Percentiles rank a stretch among this genome's conserved stretches.
Evolutionary conservation across 352 stramenopile species (phyloP).

Genomic region (Globisporangium parvum): DNA sequence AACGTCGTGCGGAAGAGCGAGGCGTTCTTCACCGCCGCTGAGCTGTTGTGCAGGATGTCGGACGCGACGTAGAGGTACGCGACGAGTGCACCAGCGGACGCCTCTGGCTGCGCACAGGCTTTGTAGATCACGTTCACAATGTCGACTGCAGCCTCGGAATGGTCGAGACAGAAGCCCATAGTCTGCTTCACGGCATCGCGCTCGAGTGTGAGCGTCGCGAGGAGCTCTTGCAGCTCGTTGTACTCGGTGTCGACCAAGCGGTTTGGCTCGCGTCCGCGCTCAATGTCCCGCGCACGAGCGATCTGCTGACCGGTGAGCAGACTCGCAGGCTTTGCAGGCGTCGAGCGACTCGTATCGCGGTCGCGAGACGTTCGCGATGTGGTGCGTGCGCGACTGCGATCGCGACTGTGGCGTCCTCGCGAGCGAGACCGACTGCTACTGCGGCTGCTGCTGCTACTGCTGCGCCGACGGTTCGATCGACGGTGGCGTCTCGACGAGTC

Average conservation of each 20-base stretch:
- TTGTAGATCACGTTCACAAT: slow-evolving; percentile 46
- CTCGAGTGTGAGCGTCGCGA: slow-evolving; percentile 50
- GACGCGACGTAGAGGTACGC: slow-evolving; percentile 78
- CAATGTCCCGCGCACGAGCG: slow-evolving; percentile 54
- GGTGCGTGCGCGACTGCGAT: neutral
- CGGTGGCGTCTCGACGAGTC: slow-evolving; percentile 13
- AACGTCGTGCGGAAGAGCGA: slow-evolving; percentile 86
- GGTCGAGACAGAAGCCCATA: slow-evolving; percentile 78
- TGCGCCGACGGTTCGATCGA: neutral
- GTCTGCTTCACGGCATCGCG: slow-evolving; percentile 58
- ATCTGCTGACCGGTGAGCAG: slow-evolving; percentile 72
- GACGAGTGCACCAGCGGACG: slow-evolving; percentile 41
- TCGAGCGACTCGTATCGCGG: neutral
- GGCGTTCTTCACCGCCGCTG: slow-evolving; percentile 83
- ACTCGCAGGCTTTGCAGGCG: slow-evolving; percentile 3
- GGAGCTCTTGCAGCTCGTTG: slow-evolving; percentile 40
- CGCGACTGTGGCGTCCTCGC: neutral
- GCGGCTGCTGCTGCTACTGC: slow-evolving; percentile 5
- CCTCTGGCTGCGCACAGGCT: slow-evolving; percentile 32
- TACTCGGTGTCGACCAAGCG: slow-evolving; percentile 44
- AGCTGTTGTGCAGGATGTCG: slow-evolving; percentile 89
- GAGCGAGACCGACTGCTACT: slow-evolving; percentile 1
- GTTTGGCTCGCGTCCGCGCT: slow-evolving; percentile 49
- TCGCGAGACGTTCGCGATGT: neutral
- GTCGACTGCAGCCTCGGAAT: slow-evolving; percentile 70